Conservation (phyloP, 1,284 basidiomycete genomes). For the Malassezia equina region DNA sequence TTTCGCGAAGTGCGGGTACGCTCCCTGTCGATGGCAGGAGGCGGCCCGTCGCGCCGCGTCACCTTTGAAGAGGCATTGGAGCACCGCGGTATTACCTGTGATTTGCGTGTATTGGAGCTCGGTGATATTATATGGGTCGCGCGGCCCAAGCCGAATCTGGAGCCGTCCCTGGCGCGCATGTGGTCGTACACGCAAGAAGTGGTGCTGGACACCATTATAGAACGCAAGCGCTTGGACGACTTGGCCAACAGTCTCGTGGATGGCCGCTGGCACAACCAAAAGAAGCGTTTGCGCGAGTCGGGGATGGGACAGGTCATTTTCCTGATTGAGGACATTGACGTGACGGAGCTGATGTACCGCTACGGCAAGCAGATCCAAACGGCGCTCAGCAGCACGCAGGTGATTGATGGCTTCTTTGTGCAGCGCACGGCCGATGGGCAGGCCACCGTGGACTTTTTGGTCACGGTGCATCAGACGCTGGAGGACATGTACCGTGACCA, state of each 20-base stretch:
- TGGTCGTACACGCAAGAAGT: slow-evolving; percentile 45
- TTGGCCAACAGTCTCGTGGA: slow-evolving; percentile 53
- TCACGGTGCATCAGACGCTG: slow-evolving; percentile 51
- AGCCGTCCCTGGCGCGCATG: slow-evolving; percentile 18
- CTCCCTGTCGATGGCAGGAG: slow-evolving; percentile 13
- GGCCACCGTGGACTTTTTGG: slow-evolving; percentile 54
- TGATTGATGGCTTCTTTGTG: slow-evolving; percentile 55
- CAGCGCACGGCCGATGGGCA: slow-evolving; percentile 52
- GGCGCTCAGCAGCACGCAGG: slow-evolving; percentile 52
- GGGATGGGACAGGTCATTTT: slow-evolving; percentile 53
- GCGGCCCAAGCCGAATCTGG: slow-evolving; percentile 38
- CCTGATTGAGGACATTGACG: slow-evolving; percentile 54
- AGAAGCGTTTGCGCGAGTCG: slow-evolving; percentile 52
- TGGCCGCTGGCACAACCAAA: slow-evolving; percentile 55
- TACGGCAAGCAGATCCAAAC: slow-evolving; percentile 47
- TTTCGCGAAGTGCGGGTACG: slow-evolving; percentile 51
- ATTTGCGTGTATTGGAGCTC: slow-evolving; percentile 52
- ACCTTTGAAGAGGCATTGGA: slow-evolving; percentile 25
- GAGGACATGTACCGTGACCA: slow-evolving; percentile 33
- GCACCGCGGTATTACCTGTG: slow-evolving; percentile 49
- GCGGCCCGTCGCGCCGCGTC: neutral
- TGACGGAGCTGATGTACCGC: slow-evolving; percentile 37
- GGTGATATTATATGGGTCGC: slow-evolving; percentile 57
- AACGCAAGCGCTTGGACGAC: slow-evolving; percentile 56
- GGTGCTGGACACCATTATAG: slow-evolving; percentile 55